Conservation (phyloP, 768 basidiomycete species). For the Leccinum longicurvipes region DNA sequence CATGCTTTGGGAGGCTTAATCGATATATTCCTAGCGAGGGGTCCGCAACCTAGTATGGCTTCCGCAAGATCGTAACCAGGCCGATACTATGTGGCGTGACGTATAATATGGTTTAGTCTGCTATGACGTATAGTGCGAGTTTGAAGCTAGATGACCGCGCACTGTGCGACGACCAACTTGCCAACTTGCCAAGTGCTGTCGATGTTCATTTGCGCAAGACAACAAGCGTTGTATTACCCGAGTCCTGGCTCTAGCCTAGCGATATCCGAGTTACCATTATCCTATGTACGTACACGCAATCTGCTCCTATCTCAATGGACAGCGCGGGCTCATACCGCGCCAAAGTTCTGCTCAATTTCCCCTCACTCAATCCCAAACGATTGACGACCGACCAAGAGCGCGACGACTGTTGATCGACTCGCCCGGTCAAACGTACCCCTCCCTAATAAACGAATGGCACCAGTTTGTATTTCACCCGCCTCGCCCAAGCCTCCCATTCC, state of each 20-base stretch:
- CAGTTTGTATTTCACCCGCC: slow-evolving; percentile 7
- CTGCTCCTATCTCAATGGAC: neutral
- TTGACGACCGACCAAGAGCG: too few species aligned
- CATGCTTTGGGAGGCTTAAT: too few species aligned
- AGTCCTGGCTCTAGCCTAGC: neutral
- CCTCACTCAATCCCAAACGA: neutral
- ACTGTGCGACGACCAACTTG: too few species aligned
- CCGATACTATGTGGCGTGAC: neutral
- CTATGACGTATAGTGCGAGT: neutral
- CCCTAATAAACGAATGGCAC: slow-evolving; percentile 5
- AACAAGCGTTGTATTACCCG: neutral
- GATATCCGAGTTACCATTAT: neutral
- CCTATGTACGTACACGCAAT: neutral
- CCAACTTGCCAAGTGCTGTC: too few species aligned
- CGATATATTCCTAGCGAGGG: too few species aligned
- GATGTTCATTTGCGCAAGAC: neutral
- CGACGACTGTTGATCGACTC: neutral
- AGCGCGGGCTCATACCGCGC: neutral
- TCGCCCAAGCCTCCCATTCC: slow-evolving; percentile 23
- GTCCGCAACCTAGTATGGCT: neutral
- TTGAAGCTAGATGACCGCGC: neutral
- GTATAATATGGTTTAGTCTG: neutral
- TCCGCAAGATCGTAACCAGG: neutral
- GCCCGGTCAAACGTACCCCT: neutral
- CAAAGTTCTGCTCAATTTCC: neutral